phyloP scores from a whole-genome alignment of 768 basidiomycete genomes.

The Xanthoconium purpureum region DNA sequence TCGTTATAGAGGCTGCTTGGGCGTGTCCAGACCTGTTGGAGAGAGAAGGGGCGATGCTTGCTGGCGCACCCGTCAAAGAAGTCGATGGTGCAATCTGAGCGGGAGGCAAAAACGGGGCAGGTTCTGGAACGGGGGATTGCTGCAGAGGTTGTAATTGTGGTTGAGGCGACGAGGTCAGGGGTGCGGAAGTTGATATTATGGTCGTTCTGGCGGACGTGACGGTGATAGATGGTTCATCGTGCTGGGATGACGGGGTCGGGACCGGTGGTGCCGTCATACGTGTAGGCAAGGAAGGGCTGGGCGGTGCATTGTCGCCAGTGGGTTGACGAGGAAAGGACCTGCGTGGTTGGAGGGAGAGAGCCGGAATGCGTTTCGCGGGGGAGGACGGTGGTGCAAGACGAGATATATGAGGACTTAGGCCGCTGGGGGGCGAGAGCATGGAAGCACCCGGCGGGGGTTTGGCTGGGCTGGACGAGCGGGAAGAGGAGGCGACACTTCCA shows the following conservation, averaged over 20 bases:
- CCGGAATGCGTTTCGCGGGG: constrained; percentile 55
- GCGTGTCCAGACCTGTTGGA: constrained; percentile 9
- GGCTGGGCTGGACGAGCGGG: constrained; percentile 64
- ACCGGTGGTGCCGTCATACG: constrained; percentile 27
- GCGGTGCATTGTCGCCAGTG: constrained; percentile 34
- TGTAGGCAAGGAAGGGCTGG: constrained; percentile 23
- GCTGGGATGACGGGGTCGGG: constrained; percentile 12
- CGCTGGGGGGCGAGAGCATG: constrained; percentile 30
- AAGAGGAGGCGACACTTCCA: constrained; percentile 42
- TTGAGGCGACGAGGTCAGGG: constrained; percentile 32
- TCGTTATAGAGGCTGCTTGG: constrained; percentile 18
- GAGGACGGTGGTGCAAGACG: constrained; percentile 41
- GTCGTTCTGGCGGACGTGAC: constrained; percentile 33
- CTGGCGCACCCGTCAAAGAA: constrained; percentile 12
- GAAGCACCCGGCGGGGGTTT: constrained; percentile 37
- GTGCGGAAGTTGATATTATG: constrained; percentile 38
- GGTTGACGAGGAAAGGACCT: constrained; percentile 48
- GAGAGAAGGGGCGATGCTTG: constrained; percentile 1
- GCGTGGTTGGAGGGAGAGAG: constrained; percentile 47
- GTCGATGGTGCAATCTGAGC: constrained; percentile 15
- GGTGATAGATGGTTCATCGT: constrained; percentile 17
- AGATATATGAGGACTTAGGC: constrained; percentile 24
- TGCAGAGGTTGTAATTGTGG: constrained; percentile 21
- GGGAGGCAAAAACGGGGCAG: constrained; percentile 8
- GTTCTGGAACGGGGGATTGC: constrained; percentile 16